These are phyloP conservation scores for Sungouiozyma ichnusensis DNA, from an alignment of 805 yeast species.

Conservation along the genomic window DNA sequence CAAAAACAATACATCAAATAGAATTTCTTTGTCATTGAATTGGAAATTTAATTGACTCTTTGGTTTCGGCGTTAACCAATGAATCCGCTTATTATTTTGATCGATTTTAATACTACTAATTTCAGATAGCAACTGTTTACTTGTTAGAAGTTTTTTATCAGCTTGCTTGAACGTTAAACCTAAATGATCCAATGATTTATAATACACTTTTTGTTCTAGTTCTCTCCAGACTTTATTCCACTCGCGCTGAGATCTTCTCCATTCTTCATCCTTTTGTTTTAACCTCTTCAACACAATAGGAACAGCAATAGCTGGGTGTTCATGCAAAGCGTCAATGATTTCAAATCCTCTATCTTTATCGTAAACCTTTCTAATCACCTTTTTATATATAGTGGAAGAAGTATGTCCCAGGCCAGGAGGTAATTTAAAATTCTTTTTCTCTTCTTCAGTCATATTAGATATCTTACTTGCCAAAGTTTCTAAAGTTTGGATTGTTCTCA, in stretches of 20 bases:
- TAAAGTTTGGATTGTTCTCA: constrained; percentile 88
- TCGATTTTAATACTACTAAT: constrained; percentile 88
- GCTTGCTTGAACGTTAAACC: constrained; percentile 96
- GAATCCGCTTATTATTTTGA: constrained; percentile 74
- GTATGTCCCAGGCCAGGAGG: constrained; percentile 93
- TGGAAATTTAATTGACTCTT: constrained; percentile 57
- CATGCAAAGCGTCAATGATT: constrained; percentile 91
- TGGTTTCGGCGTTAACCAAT: constrained; percentile 82
- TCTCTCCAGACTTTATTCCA: constrained; percentile 99
- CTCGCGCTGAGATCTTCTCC: constrained; percentile 96
- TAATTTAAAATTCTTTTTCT: constrained; percentile 71
- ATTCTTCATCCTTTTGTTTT: constrained; percentile 96
- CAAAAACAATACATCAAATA: constrained; percentile 64
- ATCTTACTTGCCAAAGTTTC: constrained; percentile 92
- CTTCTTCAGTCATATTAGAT: constrained; percentile 86
- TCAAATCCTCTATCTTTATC: constrained; percentile 93
- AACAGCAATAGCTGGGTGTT: constrained; percentile 88
- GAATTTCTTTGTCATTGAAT: constrained; percentile 55
- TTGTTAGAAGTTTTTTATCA: constrained; percentile 83
- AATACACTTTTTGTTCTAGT: constrained; percentile 88
- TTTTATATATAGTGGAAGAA: constrained; percentile 83
- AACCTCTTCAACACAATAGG: constrained; percentile 86
- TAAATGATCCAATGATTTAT: constrained; percentile 86
- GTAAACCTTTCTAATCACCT: constrained; percentile 83
- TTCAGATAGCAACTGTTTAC: constrained; percentile 83